These are phyloP conservation scores for Discostella pseudostelligera DNA, from an alignment of 108 stramenopile genomes.

Conservation along the genomic window DNA sequence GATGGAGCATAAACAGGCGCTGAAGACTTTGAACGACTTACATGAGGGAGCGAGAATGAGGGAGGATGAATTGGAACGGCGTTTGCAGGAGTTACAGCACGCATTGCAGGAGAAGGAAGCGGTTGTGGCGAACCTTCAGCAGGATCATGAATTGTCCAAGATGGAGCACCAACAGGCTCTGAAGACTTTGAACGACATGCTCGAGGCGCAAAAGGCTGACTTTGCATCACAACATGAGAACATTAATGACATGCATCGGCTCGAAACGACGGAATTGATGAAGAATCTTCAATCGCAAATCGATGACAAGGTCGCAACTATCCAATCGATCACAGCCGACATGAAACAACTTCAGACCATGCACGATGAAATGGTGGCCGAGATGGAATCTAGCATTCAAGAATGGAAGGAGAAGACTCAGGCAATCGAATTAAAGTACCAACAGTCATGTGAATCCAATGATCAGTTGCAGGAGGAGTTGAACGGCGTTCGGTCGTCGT, in stretches of 20 bases:
- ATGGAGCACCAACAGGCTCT: constrained; percentile 10
- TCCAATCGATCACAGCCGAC: constrained; percentile 1
- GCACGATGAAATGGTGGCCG: background rate
- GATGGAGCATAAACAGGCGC: no score
- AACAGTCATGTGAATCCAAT: background rate
- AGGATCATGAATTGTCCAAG: constrained; percentile 5
- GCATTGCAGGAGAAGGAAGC: background rate
- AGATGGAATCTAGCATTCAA: background rate
- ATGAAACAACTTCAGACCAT: background rate
- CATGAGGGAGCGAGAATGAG: background rate
- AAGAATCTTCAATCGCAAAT: background rate
- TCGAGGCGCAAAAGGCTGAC: background rate
- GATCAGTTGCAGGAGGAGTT: background rate
- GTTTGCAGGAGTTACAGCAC: constrained; percentile 3
- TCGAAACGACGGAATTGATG: background rate
- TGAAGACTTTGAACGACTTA: no score
- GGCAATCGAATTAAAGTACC: background rate
- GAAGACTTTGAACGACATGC: background rate
- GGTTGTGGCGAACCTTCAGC: background rate
- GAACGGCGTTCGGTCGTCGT: background rate
- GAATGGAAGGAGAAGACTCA: background rate
- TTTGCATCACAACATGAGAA: background rate
- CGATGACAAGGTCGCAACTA: background rate
- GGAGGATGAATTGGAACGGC: constrained; percentile 7
- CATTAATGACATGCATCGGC: background rate